Evolutionary conservation across 164 flowering plant genomes (phyloP), one percentile per base, ranked within the genome.

Genomic region (Vitis rupestris): DNA sequence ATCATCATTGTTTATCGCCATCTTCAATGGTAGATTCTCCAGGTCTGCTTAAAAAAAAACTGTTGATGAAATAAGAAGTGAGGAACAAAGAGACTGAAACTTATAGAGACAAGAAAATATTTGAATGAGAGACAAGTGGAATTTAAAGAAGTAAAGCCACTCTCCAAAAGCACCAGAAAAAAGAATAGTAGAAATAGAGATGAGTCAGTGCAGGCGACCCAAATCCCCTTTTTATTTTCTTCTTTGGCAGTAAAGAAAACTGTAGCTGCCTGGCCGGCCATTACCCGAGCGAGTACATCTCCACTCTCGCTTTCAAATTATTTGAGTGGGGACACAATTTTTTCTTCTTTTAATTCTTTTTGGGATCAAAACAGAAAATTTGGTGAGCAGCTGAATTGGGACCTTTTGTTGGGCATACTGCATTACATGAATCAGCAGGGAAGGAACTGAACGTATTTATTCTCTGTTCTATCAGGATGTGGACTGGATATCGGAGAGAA

Each of bases 71-170:
- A 37, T 37, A 37, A 37, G 3, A 65, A 52, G 56, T 23, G 37
- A 29, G 48, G 50, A 52, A 65, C 2, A 31, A 69, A 59, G 64
- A 12, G 53, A 63, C 9, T 0, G 37, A 52, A 61, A 67, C 47
- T 63, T 73, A 50, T 68, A 73, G 53, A 55, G 48, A 37, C 15
- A 47, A 13, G 64, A 61, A 61, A 16, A 72, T 19, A 61, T 60
- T 57, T 73, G 48, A 9, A 30, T 51, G 65, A 65, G 48, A 48
- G 67, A 67, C 75, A 73, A 30, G 19, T 53, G 61, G 64, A 51
- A 59, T 17, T 31, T 31, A 66, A 51, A 72, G 52, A 60, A 59
- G 12, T 23, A 61, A 66, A 67, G 53, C 29, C 10, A 47, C 52
- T 17, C 61, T 2, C 61, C 23, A 52, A 59, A 68, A 29, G 50